Conservation (phyloP, 352 stramenopile species). For the Pythium phragmiticola region DNA sequence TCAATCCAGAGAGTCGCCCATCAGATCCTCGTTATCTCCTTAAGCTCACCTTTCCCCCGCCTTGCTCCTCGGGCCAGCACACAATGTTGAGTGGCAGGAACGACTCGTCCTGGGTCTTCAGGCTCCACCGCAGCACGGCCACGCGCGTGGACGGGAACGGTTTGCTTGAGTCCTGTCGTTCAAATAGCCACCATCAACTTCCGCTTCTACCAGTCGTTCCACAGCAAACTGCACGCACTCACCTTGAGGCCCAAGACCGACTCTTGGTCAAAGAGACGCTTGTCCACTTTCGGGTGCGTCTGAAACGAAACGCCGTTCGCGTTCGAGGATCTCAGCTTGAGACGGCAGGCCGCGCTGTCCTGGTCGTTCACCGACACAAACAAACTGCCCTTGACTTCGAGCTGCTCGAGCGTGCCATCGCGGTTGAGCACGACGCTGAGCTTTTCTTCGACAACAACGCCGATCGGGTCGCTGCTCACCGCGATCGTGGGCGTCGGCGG, state of each 20-base stretch:
- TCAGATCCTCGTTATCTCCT: no score
- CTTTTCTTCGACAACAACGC: slow-evolving; percentile 84
- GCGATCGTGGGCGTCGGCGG: slow-evolving; percentile 59
- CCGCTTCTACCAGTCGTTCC: background rate
- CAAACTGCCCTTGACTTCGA: slow-evolving; percentile 86
- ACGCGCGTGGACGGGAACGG: slow-evolving; percentile 81
- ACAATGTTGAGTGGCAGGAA: slow-evolving; percentile 85
- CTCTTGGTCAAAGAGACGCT: slow-evolving; percentile 83
- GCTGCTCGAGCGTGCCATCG: slow-evolving; percentile 78
- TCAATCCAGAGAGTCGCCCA: background rate
- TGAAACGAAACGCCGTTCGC: slow-evolving; percentile 79
- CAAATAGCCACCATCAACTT: background rate
- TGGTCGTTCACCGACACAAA: slow-evolving; percentile 84
- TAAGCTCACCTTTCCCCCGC: slow-evolving; percentile 59
- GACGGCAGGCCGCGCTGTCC: slow-evolving; percentile 58
- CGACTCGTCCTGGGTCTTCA: slow-evolving; percentile 87
- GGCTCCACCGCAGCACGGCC: slow-evolving; percentile 79
- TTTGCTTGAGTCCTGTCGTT: slow-evolving; percentile 61
- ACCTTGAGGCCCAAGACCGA: slow-evolving; percentile 75
- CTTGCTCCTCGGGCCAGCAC: slow-evolving; percentile 86
- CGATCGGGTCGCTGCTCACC: slow-evolving; percentile 81
- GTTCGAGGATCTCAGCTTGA: slow-evolving; percentile 68
- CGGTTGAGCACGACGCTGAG: slow-evolving; percentile 83
- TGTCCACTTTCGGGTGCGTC: slow-evolving; percentile 88
- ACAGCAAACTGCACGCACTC: background rate